Percentiles rank a stretch among this genome's conserved stretches.
Evolutionary conservation across 768 basidiomycete species (phyloP).

Genomic region (Lyophyllum shimeji): DNA sequence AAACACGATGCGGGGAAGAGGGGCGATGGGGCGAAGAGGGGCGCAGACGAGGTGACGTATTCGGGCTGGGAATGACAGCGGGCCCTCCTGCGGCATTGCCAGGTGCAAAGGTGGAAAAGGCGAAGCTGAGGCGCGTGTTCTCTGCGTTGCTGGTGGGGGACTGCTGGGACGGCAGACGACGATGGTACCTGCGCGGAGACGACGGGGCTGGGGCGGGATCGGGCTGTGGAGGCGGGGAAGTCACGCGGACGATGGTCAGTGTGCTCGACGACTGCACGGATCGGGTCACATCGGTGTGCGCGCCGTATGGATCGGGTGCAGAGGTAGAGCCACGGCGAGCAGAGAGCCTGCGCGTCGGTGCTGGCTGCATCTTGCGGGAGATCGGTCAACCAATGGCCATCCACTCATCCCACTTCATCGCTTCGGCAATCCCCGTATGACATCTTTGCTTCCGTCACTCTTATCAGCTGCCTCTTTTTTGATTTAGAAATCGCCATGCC

Average conservation of each 20-base stretch:
- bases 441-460: too few relatives aligned
- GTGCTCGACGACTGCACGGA: constrained; percentile 59
- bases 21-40: constrained; percentile 46
- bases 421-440: constrained; percentile 12
- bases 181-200: constrained; percentile 19
- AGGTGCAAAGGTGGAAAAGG: constrained; percentile 58
- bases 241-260: constrained; percentile 75
- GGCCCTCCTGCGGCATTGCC: constrained; percentile 17
- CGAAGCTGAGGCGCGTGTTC: constrained; percentile 42
- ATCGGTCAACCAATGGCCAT: background rate
- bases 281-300: constrained; percentile 51
- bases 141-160: constrained; percentile 21
- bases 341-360: constrained; percentile 32
- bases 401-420: background rate
- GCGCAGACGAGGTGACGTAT: constrained; percentile 46
- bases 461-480: too few relatives aligned
- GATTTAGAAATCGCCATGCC: constrained; percentile 25
- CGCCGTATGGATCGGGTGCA: constrained; percentile 68
- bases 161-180: constrained; percentile 19
- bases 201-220: constrained; percentile 24
- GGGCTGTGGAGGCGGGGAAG: constrained; percentile 27
- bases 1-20: constrained; percentile 33
- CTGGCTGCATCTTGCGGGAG: background rate
- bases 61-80: constrained; percentile 30
- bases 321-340: constrained; percentile 65